These are phyloP conservation scores for Neostapfia colusana DNA, from an alignment of 176 grass and related monocot genomes.

Conservation along the genomic window DNA sequence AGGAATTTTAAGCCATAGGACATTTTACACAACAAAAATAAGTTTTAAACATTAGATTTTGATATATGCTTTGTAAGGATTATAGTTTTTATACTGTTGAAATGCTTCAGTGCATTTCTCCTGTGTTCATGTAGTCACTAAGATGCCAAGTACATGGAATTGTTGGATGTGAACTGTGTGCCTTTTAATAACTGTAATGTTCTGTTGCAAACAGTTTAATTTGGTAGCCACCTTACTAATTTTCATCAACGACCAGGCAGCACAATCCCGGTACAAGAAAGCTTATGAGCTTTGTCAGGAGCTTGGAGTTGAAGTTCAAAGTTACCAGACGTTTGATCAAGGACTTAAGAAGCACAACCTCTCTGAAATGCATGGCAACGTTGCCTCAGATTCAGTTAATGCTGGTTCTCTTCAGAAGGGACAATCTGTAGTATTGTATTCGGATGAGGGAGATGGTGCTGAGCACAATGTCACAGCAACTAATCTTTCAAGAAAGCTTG, in stretches of 20 bases:
- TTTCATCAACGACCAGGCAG: conserved; percentile 54
- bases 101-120: conserved; percentile 11
- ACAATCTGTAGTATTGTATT: conserved; percentile 3
- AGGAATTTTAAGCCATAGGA: background rate
- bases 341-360: conserved; percentile 27
- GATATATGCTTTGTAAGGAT: conserved; percentile 24
- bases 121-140: background rate
- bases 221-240: background rate
- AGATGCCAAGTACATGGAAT: conserved; percentile 11
- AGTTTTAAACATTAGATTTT: background rate
- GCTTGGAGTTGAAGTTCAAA: conserved; percentile 43
- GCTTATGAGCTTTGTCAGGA: conserved; percentile 49
- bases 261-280: conserved; percentile 60
- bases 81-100: conserved; percentile 2
- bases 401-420: conserved; percentile 37
- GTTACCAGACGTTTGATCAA: conserved; percentile 35
- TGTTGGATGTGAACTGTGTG: background rate
- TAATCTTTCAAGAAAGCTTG: conserved; percentile 47
- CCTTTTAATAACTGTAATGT: background rate
- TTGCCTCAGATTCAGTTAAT: conserved; percentile 38
- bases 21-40: background rate
- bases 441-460: conserved; percentile 39
- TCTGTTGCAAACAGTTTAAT: background rate
- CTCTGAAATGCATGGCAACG: conserved; percentile 28
- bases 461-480: conserved; percentile 37